phyloP scores from a whole-genome alignment of 176 grass and related monocot genomes.

The Hyparrhenia diplandra region DNA sequence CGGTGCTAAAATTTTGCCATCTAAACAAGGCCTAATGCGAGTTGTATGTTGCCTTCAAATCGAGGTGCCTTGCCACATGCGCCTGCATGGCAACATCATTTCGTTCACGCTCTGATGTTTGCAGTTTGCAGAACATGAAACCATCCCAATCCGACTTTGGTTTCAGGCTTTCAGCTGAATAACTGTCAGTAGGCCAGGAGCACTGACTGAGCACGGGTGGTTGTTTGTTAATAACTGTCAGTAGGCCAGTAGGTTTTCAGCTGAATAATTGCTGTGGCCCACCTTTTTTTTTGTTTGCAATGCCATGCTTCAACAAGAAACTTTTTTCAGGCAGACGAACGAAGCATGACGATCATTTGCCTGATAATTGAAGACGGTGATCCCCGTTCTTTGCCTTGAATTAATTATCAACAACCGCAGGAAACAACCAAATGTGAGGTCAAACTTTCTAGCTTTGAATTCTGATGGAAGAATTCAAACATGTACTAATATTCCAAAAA shows the following conservation, averaged over 20 bases:
- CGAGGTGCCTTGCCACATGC: conserved; percentile 34
- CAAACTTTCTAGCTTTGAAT: background rate
- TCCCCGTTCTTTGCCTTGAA: background rate
- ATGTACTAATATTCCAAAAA: background rate
- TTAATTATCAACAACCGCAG: background rate
- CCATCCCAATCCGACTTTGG: background rate
- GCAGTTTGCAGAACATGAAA: background rate
- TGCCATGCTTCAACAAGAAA: background rate
- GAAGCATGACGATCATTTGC: background rate
- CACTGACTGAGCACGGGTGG: no score
- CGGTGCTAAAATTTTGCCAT: no score
- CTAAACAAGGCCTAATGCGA: no score
- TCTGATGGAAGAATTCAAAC: background rate
- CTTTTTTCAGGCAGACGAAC: background rate
- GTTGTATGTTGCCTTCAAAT: background rate
- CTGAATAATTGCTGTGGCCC: background rate
- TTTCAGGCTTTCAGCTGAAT: background rate
- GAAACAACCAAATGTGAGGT: background rate
- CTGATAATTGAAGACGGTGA: background rate
- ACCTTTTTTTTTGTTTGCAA: background rate
- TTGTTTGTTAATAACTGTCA: no score
- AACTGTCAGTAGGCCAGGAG: background rate
- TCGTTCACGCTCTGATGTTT: conserved; percentile 21
- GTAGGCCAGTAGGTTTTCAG: no score
- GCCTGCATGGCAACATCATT: background rate